These are phyloP conservation scores for Alternaria triticina DNA, from an alignment of 2,329 filamentous ascomycete species.

Conservation along the genomic window DNA sequence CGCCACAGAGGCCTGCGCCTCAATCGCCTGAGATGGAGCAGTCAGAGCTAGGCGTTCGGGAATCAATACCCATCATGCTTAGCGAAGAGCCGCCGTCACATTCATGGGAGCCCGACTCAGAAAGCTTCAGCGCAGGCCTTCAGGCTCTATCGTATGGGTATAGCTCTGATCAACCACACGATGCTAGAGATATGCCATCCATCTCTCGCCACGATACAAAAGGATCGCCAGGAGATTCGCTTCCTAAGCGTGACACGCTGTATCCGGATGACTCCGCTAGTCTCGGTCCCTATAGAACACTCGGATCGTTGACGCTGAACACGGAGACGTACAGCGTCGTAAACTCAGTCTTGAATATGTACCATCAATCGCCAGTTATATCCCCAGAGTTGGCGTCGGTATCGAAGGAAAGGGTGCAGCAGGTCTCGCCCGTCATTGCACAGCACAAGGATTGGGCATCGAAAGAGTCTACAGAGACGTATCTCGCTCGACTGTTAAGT, in stretches of 20 bases:
- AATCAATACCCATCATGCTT: conserved; percentile 64
- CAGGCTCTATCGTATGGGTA: conserved; percentile 19
- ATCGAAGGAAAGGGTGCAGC: conserved; percentile 51
- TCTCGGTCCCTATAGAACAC: conserved; percentile 41
- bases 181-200: conserved; percentile 15
- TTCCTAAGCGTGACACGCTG: conserved; percentile 42
- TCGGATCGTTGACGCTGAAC: conserved; percentile 43
- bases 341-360: conserved; percentile 50
- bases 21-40: conserved; percentile 33
- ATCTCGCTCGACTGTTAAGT: conserved; percentile 56
- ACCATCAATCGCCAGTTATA: conserved; percentile 47
- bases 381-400: conserved; percentile 50
- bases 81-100: conserved; percentile 43
- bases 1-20: conserved; percentile 11
- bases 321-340: conserved; percentile 54
- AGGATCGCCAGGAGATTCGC: conserved; percentile 41
- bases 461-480: conserved; percentile 62
- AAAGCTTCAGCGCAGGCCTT: conserved; percentile 17
- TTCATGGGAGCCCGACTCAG: conserved; percentile 15
- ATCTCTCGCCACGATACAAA: conserved; percentile 37
- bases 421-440: conserved; percentile 60
- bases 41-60: conserved; percentile 59
- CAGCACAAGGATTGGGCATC: conserved; percentile 62
- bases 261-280: conserved; percentile 49
- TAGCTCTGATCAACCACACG: conserved; percentile 21